Conservation (phyloP, 306 rosid genomes). For the Sesbania bispinosa region DNA sequence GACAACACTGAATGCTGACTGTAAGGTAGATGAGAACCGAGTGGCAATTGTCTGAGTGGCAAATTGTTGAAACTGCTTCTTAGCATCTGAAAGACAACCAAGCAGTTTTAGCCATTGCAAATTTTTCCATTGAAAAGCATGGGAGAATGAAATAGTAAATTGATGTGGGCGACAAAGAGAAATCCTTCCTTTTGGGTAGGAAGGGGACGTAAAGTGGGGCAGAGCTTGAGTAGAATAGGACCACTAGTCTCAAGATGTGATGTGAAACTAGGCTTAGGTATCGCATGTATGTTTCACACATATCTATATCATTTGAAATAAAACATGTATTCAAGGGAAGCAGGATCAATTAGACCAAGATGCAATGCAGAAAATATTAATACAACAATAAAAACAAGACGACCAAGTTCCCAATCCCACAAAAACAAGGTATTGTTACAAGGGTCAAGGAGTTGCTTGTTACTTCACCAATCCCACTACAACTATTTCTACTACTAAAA, state of each 20-base stretch:
- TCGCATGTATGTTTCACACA: background rate
- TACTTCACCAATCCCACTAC: background rate
- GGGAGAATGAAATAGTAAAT: background rate
- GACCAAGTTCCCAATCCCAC: background rate
- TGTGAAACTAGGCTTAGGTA: background rate
- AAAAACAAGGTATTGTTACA: background rate
- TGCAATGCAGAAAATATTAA: constrained; percentile 10
- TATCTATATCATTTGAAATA: background rate
- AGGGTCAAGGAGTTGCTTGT: background rate
- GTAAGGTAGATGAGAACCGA: constrained; percentile 72
- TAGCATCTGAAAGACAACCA: constrained; percentile 71
- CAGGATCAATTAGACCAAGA: constrained; percentile 10
- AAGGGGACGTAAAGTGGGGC: background rate
- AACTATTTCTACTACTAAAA: background rate
- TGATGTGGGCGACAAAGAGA: background rate
- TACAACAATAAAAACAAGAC: background rate
- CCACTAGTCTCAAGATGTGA: background rate
- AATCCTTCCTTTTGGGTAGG: background rate
- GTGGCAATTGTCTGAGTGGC: constrained; percentile 83
- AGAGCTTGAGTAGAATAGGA: background rate
- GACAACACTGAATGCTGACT: constrained; percentile 80
- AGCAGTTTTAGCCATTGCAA: background rate
- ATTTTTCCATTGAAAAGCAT: constrained; percentile 12
- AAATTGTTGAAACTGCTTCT: constrained; percentile 90
- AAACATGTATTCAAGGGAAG: background rate